Base-by-base conservation (phyloP, 108 stramenopile species). In the Nannochloropsis gaditana region DNA sequence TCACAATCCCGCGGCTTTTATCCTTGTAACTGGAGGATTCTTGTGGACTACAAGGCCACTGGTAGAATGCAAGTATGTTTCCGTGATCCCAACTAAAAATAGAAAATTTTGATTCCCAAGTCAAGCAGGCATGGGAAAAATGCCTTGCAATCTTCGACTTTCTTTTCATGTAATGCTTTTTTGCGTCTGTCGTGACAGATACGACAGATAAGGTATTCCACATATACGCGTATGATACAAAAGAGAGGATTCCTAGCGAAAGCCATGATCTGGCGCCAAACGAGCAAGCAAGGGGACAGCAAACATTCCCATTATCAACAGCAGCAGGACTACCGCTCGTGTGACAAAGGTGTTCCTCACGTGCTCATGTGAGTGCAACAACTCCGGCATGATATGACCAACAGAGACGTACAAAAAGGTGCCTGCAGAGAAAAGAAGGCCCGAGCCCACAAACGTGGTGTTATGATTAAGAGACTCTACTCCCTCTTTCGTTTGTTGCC, bases 251-350 rank as follows among this genome's bases (percentile, higher is more conserved):
- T 31, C 31, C 31, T 31, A 31, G 31, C 31, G 31, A 73, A n/a
- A n/a, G 4, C 59, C 59, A 73, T 73, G 59, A 15, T 73, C 59
- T 6, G 59, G 59, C 59, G 5, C 59, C 3, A 73, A n/a, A n/a
- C 59, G 19, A 73, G 59, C 59, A 4, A 73, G 59, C 59, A 73
- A 73, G 19, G 59, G 59, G 19, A 73, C 59, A 6, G 59, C 59
- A 73, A 73, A 73, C 59, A 73, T 73, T 73, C 59, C 59, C 19
- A 73, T n/a, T 73, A 73, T 73, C 59, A 73, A 15, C 59, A 73
- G 19, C 2, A 73, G n/a, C 59, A 73, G n/a, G 19, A 73, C 59
- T n/a, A 73, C 3, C 59, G 19, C 4, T n/a, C 59, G 15, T 2
- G 19, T 73, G 19, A 15, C 59, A 15, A 73, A n/a, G 19, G 59